phyloP scores from a whole-genome alignment of 2,329 filamentous ascomycete species.

The Metarhizium sp. region DNA sequence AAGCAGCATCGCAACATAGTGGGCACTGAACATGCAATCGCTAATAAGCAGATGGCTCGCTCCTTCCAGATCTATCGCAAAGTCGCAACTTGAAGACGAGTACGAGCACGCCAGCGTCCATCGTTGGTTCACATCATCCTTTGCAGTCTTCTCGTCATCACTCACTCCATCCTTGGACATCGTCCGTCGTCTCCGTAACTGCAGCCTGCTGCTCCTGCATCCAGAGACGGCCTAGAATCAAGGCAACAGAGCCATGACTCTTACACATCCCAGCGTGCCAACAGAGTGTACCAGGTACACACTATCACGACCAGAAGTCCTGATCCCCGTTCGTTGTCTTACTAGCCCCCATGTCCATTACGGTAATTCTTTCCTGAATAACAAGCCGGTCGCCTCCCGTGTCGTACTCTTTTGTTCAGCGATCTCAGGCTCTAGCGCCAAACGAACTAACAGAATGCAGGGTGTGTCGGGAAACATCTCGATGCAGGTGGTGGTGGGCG shows the following conservation, averaged over 20 bases:
- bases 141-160: slow-evolving; percentile 1
- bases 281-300: background rate
- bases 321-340: background rate
- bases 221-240: background rate
- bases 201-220: background rate
- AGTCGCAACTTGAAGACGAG: background rate
- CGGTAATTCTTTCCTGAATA: background rate
- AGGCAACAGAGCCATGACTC: background rate
- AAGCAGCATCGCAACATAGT: no score
- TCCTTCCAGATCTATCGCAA: background rate
- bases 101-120: background rate
- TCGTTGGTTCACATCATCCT: background rate
- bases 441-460: background rate
- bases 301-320: background rate
- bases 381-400: no score
- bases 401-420: no score
- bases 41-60: background rate
- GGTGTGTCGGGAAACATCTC: background rate
- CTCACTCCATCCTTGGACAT: background rate
- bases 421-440: background rate
- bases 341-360: background rate
- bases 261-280: background rate
- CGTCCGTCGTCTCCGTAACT: background rate
- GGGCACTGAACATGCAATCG: no score
- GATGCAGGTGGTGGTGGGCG: background rate